phyloP scores from a whole-genome alignment of 225 moss, liverwort and hornwort species.

The Neckera pumila region DNA sequence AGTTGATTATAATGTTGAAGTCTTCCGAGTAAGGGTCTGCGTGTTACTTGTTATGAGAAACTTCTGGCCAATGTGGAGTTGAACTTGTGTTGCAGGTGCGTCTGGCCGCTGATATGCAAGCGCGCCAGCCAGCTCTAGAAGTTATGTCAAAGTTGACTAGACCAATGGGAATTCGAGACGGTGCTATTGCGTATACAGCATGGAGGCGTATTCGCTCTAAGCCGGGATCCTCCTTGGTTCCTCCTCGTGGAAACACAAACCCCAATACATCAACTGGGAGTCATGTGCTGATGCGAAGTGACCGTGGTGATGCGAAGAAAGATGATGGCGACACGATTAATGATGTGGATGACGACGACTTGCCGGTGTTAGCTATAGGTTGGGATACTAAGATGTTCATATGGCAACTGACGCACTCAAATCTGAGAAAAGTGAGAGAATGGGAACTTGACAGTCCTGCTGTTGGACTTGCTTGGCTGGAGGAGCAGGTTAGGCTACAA shows the following conservation, averaged over 20 bases:
- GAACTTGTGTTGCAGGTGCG: conserved; percentile 54
- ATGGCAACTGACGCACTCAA: conserved; percentile 69
- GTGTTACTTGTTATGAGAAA: background rate
- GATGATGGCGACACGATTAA: conserved; percentile 25
- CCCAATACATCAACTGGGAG: conserved; percentile 8
- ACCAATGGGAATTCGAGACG: conserved; percentile 87
- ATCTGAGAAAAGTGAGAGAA: conserved; percentile 69
- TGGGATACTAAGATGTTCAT: conserved; percentile 92
- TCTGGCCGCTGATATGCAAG: conserved; percentile 44
- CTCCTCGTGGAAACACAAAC: conserved; percentile 21
- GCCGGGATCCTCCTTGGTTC: conserved; percentile 16
- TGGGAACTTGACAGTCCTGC: conserved; percentile 95
- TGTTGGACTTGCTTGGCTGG: conserved; percentile 93
- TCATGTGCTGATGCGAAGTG: conserved; percentile 17
- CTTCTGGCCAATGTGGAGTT: background rate
- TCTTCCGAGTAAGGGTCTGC: background rate
- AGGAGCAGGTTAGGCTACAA: conserved; percentile 67
- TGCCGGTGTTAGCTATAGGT: conserved; percentile 84
- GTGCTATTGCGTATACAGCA: conserved; percentile 93
- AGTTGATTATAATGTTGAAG: background rate
- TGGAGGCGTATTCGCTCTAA: conserved; percentile 84
- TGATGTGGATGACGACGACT: conserved; percentile 50
- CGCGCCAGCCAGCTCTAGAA: conserved; percentile 50
- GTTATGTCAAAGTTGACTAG: conserved; percentile 77
- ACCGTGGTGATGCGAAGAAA: conserved; percentile 36